Percentiles rank a stretch among this genome's conserved stretches.
These are phyloP conservation scores for Rutstroemia sp. DNA, from an alignment of 2,329 filamentous ascomycete genomes.

Conservation along the genomic window DNA sequence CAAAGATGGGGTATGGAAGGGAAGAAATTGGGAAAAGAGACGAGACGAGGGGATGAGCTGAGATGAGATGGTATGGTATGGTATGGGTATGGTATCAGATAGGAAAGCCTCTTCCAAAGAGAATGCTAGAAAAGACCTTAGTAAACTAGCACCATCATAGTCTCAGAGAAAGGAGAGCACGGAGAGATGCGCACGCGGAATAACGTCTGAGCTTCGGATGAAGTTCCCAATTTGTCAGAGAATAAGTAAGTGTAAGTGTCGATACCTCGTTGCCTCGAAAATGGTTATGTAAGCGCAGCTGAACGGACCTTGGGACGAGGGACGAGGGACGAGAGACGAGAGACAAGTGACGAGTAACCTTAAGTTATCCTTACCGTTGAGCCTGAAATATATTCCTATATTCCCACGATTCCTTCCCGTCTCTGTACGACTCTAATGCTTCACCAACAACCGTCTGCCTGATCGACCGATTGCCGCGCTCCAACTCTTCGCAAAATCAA, in stretches of 20 bases:
- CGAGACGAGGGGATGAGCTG: background rate
- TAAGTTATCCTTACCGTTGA: no score
- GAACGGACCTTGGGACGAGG: no score
- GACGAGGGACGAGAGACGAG: no score
- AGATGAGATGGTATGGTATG: constrained; percentile 1
- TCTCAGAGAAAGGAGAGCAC: background rate
- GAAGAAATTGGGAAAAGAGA: constrained; percentile 3
- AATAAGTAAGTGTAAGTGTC: background rate
- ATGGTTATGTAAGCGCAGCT: no score
- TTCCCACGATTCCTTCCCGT: no score
- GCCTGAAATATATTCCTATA: no score
- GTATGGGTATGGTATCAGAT: background rate
- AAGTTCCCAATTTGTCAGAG: constrained; percentile 7
- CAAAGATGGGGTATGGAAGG: background rate
- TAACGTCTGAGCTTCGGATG: background rate
- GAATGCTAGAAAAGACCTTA: background rate
- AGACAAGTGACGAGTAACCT: no score
- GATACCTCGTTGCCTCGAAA: background rate
- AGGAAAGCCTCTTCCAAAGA: background rate
- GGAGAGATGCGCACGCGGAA: background rate
- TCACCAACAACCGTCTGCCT: no score
- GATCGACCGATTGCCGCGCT: no score
- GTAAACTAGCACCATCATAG: background rate
- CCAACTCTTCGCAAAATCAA: no score
- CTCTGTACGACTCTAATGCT: no score